Evolutionary conservation across 2,329 filamentous ascomycete genomes (phyloP).

Genomic region (Alternaria hordeiaustralica): DNA sequence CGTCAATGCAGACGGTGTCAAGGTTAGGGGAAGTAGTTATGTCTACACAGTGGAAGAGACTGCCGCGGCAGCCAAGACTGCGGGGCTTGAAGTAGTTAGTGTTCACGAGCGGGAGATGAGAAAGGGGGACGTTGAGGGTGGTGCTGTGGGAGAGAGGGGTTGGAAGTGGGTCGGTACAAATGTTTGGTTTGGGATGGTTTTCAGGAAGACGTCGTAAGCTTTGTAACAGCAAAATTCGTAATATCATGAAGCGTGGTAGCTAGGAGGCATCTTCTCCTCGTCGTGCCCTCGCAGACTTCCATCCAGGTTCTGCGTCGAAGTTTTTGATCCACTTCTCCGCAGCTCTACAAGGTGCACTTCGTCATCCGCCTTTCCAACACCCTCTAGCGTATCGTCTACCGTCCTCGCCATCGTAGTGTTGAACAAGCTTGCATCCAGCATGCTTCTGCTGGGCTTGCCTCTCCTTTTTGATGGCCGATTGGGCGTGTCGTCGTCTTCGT

Average conservation of each 20-base stretch:
- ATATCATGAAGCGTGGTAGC: not conserved
- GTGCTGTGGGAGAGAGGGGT: conserved; percentile 42
- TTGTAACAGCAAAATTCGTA: not conserved
- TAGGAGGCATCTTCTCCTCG: not conserved
- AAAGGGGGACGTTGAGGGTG: conserved; percentile 37
- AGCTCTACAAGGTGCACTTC: not conserved
- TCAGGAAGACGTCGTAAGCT: conserved; percentile 21
- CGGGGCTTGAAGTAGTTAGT: conserved; percentile 40
- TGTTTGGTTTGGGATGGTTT: conserved; percentile 49
- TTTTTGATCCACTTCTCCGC: not conserved
- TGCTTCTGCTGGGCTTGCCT: not conserved
- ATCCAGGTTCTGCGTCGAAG: not conserved
- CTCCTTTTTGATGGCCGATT: not conserved
- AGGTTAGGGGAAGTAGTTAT: conserved; percentile 67
- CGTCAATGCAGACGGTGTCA: conserved; percentile 58
- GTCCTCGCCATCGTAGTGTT: not conserved
- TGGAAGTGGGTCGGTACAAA: conserved; percentile 50
- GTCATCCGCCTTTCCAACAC: not conserved
- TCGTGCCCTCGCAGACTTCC: not conserved
- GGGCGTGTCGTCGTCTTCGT: conserved; percentile 2
- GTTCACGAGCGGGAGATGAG: conserved; percentile 40
- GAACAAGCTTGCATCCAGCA: not conserved
- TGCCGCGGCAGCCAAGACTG: conserved; percentile 53
- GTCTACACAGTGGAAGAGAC: conserved; percentile 62
- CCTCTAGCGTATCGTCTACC: not conserved